Base-by-base conservation (phyloP, 2,329 filamentous ascomycete genomes). In the Nemania sp. region DNA sequence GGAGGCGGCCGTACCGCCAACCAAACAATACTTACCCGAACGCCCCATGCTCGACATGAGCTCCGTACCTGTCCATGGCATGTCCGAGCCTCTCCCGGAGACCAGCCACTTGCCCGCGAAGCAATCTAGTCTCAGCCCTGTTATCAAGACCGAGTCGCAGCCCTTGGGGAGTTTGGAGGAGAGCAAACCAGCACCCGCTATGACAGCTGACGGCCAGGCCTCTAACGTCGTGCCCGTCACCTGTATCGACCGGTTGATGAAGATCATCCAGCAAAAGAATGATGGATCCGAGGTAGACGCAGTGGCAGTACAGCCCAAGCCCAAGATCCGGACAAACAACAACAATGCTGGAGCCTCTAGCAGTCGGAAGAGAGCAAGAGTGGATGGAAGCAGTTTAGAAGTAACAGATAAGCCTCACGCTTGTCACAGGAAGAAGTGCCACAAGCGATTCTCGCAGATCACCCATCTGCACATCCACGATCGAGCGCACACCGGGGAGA, bases 401-500 rank as follows among this genome's bases (percentile, higher is more conserved):
- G 13, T 7, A 59, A 60, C 69, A 64, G 66, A 75, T 27, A 80
- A 80, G 69, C 85, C 86, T 83, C 89, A 75, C 94, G 95, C 78
- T 82, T 99, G 96, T 80, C 87, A 86, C 22, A 85, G 93, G 45
- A 86, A 89, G 7, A 88, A 88, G 47, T 98, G 95, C 79, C 84
- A 86, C 73, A 97, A 96, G 83, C 89, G 87, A 69, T 98, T 98
- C 79, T 89, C 89, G 67, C 95, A 98, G 77, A 97, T 95, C 81
- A 97, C 94, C 1, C 95, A 98, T 75, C 86, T 98, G 11, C 92
- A 96, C 69, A 98, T 97, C 56, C 96, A 99, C 79, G 90, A 88
- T 53, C 88, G 94, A 71, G 91, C 92, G 4, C 96, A 99, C 80
- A 97, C 93, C 1, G 96, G 96, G 18, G 89, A 92, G 62, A 96